Base-by-base conservation (phyloP, 176 grass and related monocot genomes). In the Phyllostachys edulis region DNA sequence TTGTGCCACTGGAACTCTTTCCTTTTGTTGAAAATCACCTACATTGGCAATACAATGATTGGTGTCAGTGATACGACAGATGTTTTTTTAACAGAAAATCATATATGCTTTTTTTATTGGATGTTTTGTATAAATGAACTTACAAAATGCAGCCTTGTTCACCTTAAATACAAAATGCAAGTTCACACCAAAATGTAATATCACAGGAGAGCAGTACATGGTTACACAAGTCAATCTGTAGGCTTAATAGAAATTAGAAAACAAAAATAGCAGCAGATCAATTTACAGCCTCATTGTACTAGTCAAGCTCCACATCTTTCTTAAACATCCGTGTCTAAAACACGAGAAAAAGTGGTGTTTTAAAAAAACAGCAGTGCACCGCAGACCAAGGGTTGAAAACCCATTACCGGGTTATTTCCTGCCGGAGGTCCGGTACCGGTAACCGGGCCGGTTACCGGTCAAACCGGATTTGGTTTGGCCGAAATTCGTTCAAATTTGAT, bases 1-100 rank as follows among this genome's bases (percentile, higher is more conserved):
- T 89, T 90, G 20, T 91, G 67, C 92, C 92, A 94, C 37, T 94
- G 87, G 60, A 92, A 84, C 72, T 94, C 89, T 84, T 86, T 94
- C 63, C 24, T 85, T 85, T 46, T 94, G 57, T 94, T 94, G 63
- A 94, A 92, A 78, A 94, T 67, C 74, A 42, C 92, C 89, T 92
- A 67, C 17, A 20, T 78, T 37, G 13, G 54, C 54, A 55, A 21
- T 55, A 21, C 45, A 71, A 82, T 50, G 32, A 37, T 16, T 78
- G 52, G 38, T 46, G 59, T 81, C 78, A 82, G 37, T 37, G 44
- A 80, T 69, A 7, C 0, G 6, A 56, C 20, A 56, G 5, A 21
- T 21, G 2, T 56, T 21, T n/a, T 54, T 56, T 56, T 9, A 7
- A 56, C n/a, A 6, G 7, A 47, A 7, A 29, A 67, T 47, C n/a